phyloP scores from a whole-genome alignment of 2,329 filamentous ascomycete genomes.

The Boeremia lycopersici region DNA sequence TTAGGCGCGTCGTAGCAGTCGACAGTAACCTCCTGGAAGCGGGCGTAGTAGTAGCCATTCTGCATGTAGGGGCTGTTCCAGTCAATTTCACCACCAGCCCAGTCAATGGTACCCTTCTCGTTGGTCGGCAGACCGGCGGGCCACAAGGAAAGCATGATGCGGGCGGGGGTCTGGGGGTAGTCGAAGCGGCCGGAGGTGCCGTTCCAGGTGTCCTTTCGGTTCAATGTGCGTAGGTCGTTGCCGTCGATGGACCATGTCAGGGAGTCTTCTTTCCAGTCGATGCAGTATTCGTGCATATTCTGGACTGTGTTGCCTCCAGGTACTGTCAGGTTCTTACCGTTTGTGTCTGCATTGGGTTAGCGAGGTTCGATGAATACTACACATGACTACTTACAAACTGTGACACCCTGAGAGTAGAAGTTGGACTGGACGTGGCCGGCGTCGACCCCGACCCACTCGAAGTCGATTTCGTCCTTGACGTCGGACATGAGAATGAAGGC shows the following conservation, averaged over 20 bases:
- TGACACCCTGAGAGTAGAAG: conserved; percentile 94
- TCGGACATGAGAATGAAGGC: conserved; percentile 96
- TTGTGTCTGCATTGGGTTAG: conserved; percentile 64
- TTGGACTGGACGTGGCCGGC: conserved; percentile 84
- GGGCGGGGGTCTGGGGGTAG: conserved; percentile 89
- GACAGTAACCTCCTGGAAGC: conserved; percentile 76
- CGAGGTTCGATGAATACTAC: background rate
- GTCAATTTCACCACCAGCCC: conserved; percentile 89
- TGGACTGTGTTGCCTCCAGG: conserved; percentile 71
- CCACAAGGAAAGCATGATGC: conserved; percentile 95
- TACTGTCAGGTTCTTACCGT: conserved; percentile 72
- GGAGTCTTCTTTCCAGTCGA: conserved; percentile 87
- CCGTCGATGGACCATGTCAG: conserved; percentile 91
- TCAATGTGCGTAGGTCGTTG: conserved; percentile 72
- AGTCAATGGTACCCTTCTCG: conserved; percentile 81
- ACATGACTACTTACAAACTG: conserved; percentile 71
- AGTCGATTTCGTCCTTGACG: conserved; percentile 98
- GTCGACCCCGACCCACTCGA: conserved; percentile 88
- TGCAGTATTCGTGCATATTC: conserved; percentile 82
- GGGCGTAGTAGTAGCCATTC: conserved; percentile 88
- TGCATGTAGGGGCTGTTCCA: conserved; percentile 85
- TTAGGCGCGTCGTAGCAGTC: conserved; percentile 86
- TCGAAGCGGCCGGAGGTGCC: conserved; percentile 78
- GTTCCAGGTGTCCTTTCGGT: conserved; percentile 86
- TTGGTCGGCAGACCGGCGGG: conserved; percentile 83